These are phyloP conservation scores for Zymoseptoria brevis DNA, from an alignment of 2,329 filamentous ascomycete genomes.

Conservation along the genomic window DNA sequence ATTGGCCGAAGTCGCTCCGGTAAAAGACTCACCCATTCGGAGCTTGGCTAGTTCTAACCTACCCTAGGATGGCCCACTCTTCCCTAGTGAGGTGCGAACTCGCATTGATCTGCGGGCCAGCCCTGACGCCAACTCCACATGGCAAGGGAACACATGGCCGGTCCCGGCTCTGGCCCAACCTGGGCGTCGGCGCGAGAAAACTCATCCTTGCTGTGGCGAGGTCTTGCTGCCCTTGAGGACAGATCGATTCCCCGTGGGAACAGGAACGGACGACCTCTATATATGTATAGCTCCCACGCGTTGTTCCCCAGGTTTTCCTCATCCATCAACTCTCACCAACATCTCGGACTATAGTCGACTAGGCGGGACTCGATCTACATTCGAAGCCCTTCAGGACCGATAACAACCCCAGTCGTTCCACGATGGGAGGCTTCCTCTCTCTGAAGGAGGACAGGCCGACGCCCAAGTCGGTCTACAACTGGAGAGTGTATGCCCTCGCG, in stretches of 20 bases:
- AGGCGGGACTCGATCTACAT: neutral
- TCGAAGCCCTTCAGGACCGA: neutral
- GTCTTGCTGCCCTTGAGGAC: neutral
- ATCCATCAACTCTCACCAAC: neutral
- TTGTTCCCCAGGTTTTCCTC: neutral
- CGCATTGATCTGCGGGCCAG: neutral
- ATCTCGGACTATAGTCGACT: neutral
- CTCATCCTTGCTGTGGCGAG: neutral
- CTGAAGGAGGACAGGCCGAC: constrained; percentile 42
- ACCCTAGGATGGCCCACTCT: too few relatives aligned
- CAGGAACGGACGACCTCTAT: neutral
- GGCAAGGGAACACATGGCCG: neutral
- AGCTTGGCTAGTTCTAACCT: neutral
- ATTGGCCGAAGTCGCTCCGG: neutral
- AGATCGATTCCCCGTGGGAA: neutral
- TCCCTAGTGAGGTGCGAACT: too few relatives aligned
- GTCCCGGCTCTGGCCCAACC: neutral
- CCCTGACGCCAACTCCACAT: neutral
- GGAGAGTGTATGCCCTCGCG: constrained; percentile 49
- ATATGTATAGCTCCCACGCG: neutral
- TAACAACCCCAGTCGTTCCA: constrained; percentile 2
- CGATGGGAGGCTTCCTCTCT: constrained; percentile 30
- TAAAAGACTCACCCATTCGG: neutral
- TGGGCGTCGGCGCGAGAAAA: neutral
- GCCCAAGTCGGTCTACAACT: constrained; percentile 52